Base-by-base conservation (phyloP, 495 filamentous ascomycete species). In the Thozetella sp. region DNA sequence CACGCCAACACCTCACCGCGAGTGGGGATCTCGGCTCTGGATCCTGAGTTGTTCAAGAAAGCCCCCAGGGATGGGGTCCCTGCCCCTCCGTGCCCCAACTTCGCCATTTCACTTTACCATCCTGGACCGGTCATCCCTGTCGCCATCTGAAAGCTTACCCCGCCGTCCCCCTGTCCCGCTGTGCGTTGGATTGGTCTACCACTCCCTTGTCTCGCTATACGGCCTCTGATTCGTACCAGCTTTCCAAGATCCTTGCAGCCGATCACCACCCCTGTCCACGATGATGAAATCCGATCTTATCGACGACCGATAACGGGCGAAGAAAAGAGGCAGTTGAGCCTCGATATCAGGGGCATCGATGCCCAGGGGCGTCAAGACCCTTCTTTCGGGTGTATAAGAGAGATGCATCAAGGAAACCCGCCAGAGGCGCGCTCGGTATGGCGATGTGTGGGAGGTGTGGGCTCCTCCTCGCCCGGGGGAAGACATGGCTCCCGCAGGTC, bases 221-320 rank as follows among this genome's bases (percentile, higher is more conserved):
- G 43, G n/a, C 43, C 43, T n/a, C 43, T 48, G 43, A 48, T 48
- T 48, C 10, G 43, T n/a, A 4, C 9, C 4, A 48, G 43, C 43
- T 48, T n/a, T n/a, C 43, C 43, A 20, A 48, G 43, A 48, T 48
- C 43, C 43, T n/a, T 48, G 43, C 4, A 48, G 43, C 4, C 43
- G 43, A 48, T 48, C 43, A 10, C 43, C n/a, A 48, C 43, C 43
- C 43, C 43, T 48, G 43, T 48, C n/a, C 43, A n/a, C 9, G 43
- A 48, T 48, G 43, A 48, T 48, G 43, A 48, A 48, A 48, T 48
- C 11, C 11, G 43, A 48, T 48, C 43, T 48, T 48, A 48, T 48
- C 43, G 43, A 48, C 6, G 43, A 19, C 43, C 43, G 43, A 48
- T 48, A 48, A 19, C 43, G 43, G 43, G 30, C 30, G 30, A 37